A percentile compares a stretch with the other conserved stretches of the same genome.
Evolutionary conservation across 495 filamentous ascomycete species (phyloP).

Genomic region (Paragyromitra xinjiangensis): DNA sequence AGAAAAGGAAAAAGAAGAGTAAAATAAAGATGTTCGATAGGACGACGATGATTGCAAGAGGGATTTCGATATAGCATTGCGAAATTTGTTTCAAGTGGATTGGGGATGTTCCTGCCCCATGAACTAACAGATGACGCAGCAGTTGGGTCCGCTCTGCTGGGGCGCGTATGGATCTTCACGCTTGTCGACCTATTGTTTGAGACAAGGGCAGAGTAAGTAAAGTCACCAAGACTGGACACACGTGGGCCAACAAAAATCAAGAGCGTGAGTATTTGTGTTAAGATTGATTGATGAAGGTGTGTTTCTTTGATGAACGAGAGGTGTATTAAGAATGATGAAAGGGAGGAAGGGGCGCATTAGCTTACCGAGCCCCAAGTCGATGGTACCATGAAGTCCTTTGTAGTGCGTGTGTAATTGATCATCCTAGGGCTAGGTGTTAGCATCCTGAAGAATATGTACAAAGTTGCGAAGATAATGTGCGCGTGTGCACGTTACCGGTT

Average conservation of each 20-base stretch:
- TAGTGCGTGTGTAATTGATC: conserved; percentile 94
- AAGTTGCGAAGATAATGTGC: conserved; percentile 23
- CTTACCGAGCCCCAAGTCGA: conserved; percentile 92
- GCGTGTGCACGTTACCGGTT: conserved; percentile 17
- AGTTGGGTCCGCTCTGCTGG: conserved; percentile 79
- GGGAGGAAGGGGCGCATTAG: conserved; percentile 15
- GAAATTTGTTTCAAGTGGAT: conserved; percentile 46
- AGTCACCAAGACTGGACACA: conserved; percentile 43
- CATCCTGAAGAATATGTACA: conserved; percentile 16
- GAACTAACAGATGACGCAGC: conserved; percentile 75
- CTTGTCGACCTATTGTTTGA: conserved; percentile 72
- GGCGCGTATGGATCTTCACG: conserved; percentile 96
- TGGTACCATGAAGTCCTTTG: conserved; percentile 98
- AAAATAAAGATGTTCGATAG: conserved; percentile 68
- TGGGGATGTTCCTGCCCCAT: conserved; percentile 58
- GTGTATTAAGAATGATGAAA: conserved; percentile 35
- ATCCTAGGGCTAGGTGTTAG: conserved; percentile 67
- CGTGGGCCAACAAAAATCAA: conserved; percentile 39
- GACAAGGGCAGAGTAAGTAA: conserved; percentile 36
- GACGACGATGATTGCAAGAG: conserved; percentile 62
- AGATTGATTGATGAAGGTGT: background rate
- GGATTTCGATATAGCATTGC: conserved; percentile 52
- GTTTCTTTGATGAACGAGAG: conserved; percentile 14
- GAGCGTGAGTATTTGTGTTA: conserved; percentile 18
- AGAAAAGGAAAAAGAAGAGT: conserved; percentile 43